These are phyloP conservation scores for Fusarium sp. DNA, from an alignment of 2,329 filamentous ascomycete species.

Conservation along the genomic window DNA sequence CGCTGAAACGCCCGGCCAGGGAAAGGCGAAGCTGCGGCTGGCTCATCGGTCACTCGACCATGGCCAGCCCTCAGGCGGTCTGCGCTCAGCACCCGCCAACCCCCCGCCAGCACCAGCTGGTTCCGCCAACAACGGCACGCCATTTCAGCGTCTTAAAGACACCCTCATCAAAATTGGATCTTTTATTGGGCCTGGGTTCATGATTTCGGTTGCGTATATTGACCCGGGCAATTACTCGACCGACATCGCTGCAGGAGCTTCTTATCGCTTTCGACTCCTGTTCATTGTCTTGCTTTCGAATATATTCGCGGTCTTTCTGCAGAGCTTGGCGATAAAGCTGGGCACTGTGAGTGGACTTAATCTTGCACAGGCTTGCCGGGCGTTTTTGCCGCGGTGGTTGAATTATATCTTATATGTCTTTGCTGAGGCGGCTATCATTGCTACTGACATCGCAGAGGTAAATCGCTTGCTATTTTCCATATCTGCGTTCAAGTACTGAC, in stretches of 20 bases:
- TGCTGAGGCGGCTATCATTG: background rate
- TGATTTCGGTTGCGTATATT: background rate
- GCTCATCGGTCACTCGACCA: background rate
- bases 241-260: background rate
- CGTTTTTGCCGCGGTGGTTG: background rate
- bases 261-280: background rate
- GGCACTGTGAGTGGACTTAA: background rate
- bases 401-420: background rate
- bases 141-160: background rate
- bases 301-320: background rate
- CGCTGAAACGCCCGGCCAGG: background rate
- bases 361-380: background rate
- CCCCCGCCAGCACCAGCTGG: background rate
- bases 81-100: background rate
- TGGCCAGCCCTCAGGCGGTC: background rate
- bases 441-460: background rate
- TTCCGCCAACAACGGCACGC: background rate
- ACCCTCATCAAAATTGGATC: background rate
- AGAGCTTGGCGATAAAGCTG: background rate
- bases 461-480: background rate
- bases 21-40: background rate
- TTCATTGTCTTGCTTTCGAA: background rate
- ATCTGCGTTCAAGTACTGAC: accelerated
- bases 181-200: background rate
- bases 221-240: background rate